These are phyloP conservation scores for Panaeolus papilionaceus DNA, from an alignment of 768 basidiomycete species.

Conservation along the genomic window DNA sequence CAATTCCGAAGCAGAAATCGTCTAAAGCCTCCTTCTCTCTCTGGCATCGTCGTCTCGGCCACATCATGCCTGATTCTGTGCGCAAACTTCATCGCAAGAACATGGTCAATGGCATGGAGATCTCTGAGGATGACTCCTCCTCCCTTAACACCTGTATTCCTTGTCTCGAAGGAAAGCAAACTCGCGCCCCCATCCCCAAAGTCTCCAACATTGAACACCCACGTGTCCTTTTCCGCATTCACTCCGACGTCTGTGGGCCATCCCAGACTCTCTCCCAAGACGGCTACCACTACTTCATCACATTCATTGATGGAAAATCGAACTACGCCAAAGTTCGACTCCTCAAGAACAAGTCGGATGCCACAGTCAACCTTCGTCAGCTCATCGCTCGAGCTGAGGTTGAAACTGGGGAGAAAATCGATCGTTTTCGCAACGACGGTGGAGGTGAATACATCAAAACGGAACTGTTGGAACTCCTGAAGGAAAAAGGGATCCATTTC, in stretches of 20 bases:
- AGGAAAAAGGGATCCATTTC: slow-evolving; percentile 18
- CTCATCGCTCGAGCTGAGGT: slow-evolving; percentile 11
- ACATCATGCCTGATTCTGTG: slow-evolving; percentile 17
- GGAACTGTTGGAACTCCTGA: slow-evolving; percentile 16
- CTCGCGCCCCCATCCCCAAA: slow-evolving; percentile 10
- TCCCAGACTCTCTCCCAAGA: slow-evolving; percentile 13
- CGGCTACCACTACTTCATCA: slow-evolving; percentile 16
- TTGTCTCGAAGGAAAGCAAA: slow-evolving; percentile 12
- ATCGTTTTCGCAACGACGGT: slow-evolving; percentile 12
- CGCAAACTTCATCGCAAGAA: slow-evolving; percentile 17
- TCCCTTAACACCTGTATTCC: neutral
- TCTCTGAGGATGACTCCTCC: slow-evolving; percentile 12
- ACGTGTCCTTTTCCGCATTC: neutral
- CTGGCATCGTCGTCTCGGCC: slow-evolving; percentile 17
- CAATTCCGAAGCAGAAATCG: neutral
- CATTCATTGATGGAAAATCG: slow-evolving; percentile 20
- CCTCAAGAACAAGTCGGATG: slow-evolving; percentile 11
- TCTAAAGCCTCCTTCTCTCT: neutral
- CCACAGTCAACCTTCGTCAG: neutral
- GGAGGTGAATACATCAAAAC: slow-evolving; percentile 13
- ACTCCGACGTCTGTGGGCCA: slow-evolving; percentile 18
- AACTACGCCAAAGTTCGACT: slow-evolving; percentile 8
- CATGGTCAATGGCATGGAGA: slow-evolving; percentile 22
- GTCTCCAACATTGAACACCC: slow-evolving; percentile 14
- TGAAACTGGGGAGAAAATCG: slow-evolving; percentile 16